Evolutionary conservation across 2,329 filamentous ascomycete species (phyloP).

Genomic region (Trichoderma sp.): DNA sequence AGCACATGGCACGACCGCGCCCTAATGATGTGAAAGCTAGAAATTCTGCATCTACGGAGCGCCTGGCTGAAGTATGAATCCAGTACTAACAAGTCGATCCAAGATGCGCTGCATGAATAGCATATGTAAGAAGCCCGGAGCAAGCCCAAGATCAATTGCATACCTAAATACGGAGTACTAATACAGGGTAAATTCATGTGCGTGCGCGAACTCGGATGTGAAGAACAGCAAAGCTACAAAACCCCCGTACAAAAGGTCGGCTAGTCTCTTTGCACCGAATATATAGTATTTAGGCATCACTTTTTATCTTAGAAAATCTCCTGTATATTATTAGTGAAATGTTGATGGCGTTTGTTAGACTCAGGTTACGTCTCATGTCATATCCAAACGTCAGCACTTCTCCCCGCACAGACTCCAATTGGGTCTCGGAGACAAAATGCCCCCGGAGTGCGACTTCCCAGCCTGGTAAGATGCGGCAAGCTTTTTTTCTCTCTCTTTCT

Average conservation of each 20-base stretch:
- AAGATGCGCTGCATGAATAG: too few species aligned
- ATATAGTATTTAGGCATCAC: too few species aligned
- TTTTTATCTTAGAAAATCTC: neutral
- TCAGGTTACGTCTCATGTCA: neutral
- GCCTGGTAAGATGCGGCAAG: neutral
- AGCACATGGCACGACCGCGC: neutral
- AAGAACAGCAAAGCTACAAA: too few species aligned
- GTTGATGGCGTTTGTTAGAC: neutral
- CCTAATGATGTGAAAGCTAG: neutral
- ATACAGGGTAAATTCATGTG: neutral
- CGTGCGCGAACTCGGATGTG: neutral
- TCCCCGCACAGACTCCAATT: neutral
- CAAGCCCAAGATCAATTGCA: neutral
- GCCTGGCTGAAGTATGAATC: neutral
- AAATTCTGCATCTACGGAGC: neutral
- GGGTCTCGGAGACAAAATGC: neutral
- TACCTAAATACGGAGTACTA: too few species aligned
- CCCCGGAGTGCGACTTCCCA: neutral
- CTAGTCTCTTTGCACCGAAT: too few species aligned
- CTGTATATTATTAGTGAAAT: too few species aligned
- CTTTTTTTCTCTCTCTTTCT: neutral
- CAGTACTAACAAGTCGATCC: neutral
- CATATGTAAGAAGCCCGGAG: neutral
- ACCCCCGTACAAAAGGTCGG: too few species aligned
- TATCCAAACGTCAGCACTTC: neutral